These are phyloP conservation scores for Micractinium conductrix DNA, from an alignment of 139 green algal species.

Conservation along the genomic window DNA sequence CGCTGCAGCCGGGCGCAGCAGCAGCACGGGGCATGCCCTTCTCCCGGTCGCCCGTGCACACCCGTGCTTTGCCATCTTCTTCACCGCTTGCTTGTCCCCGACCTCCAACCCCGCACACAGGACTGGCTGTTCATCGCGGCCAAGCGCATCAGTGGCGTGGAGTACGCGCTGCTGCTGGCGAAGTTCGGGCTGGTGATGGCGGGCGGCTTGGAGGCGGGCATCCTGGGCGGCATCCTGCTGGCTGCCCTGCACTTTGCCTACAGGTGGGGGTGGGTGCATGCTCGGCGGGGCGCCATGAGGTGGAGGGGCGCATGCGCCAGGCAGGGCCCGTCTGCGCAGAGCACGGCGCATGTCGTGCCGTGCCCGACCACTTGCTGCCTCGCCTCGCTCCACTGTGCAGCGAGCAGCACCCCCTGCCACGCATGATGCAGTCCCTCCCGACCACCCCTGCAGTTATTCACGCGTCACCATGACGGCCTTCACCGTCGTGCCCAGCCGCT, in stretches of 20 bases:
- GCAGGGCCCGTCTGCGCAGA: no score
- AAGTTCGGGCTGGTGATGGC: slow-evolving; percentile 73
- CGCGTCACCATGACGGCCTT: slow-evolving; percentile 47
- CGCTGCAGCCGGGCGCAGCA: no score
- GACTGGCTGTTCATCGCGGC: slow-evolving; percentile 53
- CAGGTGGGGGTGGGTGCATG: slow-evolving; percentile 52
- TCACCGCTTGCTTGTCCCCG: not conserved
- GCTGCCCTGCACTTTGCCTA: slow-evolving; percentile 76
- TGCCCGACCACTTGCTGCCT: no score
- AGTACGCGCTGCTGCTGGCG: slow-evolving; percentile 77
- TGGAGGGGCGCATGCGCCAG: no score
- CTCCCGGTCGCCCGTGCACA: no score
- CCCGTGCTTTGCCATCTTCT: not conserved
- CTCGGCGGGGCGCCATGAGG: no score
- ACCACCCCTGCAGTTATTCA: slow-evolving; percentile 20
- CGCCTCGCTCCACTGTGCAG: no score
- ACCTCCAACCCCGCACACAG: not conserved
- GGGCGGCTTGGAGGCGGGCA: slow-evolving; percentile 61
- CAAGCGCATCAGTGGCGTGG: slow-evolving; percentile 41
- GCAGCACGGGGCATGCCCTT: no score
- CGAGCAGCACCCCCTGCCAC: no score
- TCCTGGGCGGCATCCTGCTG: slow-evolving; percentile 69
- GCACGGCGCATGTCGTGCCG: no score
- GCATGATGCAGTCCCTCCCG: not conserved
- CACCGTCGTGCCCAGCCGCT: slow-evolving; percentile 62